These are phyloP conservation scores for Mangifera indica DNA, from an alignment of 345 rosid species.

Conservation along the genomic window DNA sequence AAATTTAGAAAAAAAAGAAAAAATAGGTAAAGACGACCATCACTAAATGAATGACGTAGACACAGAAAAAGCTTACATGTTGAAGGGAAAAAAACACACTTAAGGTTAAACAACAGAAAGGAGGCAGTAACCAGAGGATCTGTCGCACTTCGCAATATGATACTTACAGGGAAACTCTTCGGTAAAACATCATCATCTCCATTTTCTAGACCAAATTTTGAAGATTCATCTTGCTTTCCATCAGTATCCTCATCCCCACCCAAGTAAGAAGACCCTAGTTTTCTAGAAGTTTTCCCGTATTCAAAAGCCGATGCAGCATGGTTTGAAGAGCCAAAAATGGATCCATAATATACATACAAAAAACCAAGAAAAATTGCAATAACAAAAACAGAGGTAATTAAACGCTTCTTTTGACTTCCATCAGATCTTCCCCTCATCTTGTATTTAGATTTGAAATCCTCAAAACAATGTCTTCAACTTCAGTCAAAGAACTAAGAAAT, in stretches of 20 bases:
- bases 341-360: constrained; percentile 67
- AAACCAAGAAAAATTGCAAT: constrained; percentile 63
- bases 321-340: constrained; percentile 59
- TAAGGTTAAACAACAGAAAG: not conserved
- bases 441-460: constrained; percentile 19
- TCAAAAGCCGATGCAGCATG: constrained; percentile 71
- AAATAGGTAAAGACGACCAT: not conserved
- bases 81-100: constrained; percentile 2
- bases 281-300: constrained; percentile 72
- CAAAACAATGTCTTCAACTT: constrained; percentile 24
- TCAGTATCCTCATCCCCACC: constrained; percentile 78
- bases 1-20: constrained; percentile 8
- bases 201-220: constrained; percentile 48
- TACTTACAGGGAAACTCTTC: constrained; percentile 87
- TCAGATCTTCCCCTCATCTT: constrained; percentile 92
- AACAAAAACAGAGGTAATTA: constrained; percentile 52
- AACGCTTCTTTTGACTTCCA: constrained; percentile 80
- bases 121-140: not conserved
- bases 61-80: not conserved
- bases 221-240: constrained; percentile 60
- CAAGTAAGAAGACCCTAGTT: constrained; percentile 75
- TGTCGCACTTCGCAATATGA: constrained; percentile 10
- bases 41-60: constrained; percentile 15
- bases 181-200: constrained; percentile 43
- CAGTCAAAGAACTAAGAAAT: constrained; percentile 18